Conservation (phyloP, 768 basidiomycete species). For the Boletus sp. region DNA sequence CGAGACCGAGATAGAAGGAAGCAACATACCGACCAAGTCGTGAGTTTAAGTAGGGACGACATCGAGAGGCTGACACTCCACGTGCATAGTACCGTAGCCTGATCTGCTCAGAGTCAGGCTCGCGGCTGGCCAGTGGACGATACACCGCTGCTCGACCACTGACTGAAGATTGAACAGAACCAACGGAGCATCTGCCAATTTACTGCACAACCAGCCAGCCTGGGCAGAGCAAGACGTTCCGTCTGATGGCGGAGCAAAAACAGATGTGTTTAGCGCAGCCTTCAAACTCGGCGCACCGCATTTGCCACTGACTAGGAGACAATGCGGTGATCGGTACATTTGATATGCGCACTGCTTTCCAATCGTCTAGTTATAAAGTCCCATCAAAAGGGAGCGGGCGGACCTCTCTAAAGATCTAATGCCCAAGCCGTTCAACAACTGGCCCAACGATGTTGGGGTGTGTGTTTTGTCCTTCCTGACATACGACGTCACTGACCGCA, state of each 20-base stretch:
- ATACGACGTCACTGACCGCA: not conserved
- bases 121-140: slow-evolving; percentile 7
- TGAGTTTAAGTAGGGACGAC: slow-evolving; percentile 4
- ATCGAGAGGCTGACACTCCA: slow-evolving; percentile 20
- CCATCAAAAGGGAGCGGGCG: not conserved
- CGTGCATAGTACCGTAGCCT: not conserved
- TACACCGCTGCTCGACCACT: not conserved
- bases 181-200: no score
- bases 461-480: not conserved
- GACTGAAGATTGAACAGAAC: no score
- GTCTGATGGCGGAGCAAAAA: no score
- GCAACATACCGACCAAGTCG: not conserved
- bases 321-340: no score
- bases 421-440: slow-evolving; percentile 28
- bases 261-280: no score
- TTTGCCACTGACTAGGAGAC: no score
- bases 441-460: slow-evolving; percentile 31
- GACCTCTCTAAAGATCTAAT: no score
- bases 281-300: no score
- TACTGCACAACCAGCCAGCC: no score
- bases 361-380: not conserved
- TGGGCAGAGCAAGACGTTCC: no score
- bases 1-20: slow-evolving; percentile 12
- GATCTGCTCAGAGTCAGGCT: no score
- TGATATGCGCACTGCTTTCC: slow-evolving; percentile 1